Evolutionary conservation across 345 rosid genomes (phyloP).

Genomic region (Anacardium occidentale): DNA sequence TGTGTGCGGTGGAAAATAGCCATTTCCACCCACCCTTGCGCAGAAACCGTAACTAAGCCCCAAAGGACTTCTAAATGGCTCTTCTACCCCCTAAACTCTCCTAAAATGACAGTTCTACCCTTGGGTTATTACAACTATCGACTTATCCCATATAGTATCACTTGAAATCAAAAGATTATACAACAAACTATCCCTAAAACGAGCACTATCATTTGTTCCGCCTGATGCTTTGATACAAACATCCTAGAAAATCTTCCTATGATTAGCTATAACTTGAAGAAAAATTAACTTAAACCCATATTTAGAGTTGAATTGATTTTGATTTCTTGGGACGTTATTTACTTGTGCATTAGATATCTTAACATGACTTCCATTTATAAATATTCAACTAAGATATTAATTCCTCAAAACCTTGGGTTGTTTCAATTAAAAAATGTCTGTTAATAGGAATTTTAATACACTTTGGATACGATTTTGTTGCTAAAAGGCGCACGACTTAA

Average conservation of each 20-base stretch:
- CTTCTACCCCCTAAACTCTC: no score
- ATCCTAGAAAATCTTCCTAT: slow-evolving; percentile 91
- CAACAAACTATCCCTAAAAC: slow-evolving; percentile 84
- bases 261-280: slow-evolving; percentile 91
- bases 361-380: slow-evolving; percentile 81
- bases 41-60: no score
- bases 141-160: slow-evolving; percentile 93
- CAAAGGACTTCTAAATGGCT: no score
- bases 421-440: slow-evolving; percentile 75
- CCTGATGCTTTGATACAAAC: slow-evolving; percentile 96
- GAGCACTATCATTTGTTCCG: slow-evolving; percentile 69
- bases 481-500: slow-evolving; percentile 81
- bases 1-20: no score
- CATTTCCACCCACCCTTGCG: no score
- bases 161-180: slow-evolving; percentile 77
- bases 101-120: no score
- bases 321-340: neutral
- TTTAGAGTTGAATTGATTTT: slow-evolving; percentile 45
- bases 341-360: slow-evolving; percentile 36
- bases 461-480: slow-evolving; percentile 90
- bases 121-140: no score
- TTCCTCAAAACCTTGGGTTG: slow-evolving; percentile 89
- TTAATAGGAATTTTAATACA: slow-evolving; percentile 86
- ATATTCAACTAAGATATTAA: slow-evolving; percentile 84
- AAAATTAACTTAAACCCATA: slow-evolving; percentile 75